Evolutionary conservation across 2,329 filamentous ascomycete species (phyloP).

Genomic region (Fusarium circinatum): DNA sequence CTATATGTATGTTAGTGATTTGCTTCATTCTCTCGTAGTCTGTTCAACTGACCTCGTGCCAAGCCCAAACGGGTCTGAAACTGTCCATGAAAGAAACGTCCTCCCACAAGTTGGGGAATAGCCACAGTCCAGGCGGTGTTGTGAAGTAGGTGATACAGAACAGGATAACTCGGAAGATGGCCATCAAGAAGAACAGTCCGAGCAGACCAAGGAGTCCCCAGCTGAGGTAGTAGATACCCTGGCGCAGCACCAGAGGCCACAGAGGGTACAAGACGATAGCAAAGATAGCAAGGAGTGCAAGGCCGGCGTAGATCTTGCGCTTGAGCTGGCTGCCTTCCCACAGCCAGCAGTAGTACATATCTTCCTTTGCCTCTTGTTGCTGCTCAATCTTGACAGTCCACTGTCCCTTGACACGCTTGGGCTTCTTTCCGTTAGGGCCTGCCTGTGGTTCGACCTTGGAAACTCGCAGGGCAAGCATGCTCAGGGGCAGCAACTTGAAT

Average conservation of each 20-base stretch:
- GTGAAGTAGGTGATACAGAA: conserved; percentile 93
- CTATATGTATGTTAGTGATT: conserved; percentile 39
- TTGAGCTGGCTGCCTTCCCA: conserved; percentile 95
- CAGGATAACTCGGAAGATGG: conserved; percentile 93
- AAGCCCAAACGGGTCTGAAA: conserved; percentile 95
- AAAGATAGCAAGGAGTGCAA: conserved; percentile 86
- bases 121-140: conserved; percentile 89
- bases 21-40: background rate
- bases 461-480: conserved; percentile 91
- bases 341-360: conserved; percentile 96
- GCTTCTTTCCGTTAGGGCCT: conserved; percentile 71
- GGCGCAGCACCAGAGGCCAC: conserved; percentile 90
- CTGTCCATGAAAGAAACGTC: conserved; percentile 98
- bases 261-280: conserved; percentile 93
- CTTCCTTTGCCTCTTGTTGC: conserved; percentile 88
- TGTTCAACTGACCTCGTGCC: conserved; percentile 82
- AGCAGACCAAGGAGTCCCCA: conserved; percentile 92
- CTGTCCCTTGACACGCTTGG: conserved; percentile 92
- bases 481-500: conserved; percentile 95
- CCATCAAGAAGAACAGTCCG: conserved; percentile 96
- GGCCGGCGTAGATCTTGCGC: conserved; percentile 88
- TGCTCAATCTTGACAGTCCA: conserved; percentile 97
- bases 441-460: conserved; percentile 77
- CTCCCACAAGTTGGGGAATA: conserved; percentile 98
- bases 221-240: conserved; percentile 96